Evolutionary conservation across 2,329 filamentous ascomycete species (phyloP).

Genomic region (Fusarium nurragi): DNA sequence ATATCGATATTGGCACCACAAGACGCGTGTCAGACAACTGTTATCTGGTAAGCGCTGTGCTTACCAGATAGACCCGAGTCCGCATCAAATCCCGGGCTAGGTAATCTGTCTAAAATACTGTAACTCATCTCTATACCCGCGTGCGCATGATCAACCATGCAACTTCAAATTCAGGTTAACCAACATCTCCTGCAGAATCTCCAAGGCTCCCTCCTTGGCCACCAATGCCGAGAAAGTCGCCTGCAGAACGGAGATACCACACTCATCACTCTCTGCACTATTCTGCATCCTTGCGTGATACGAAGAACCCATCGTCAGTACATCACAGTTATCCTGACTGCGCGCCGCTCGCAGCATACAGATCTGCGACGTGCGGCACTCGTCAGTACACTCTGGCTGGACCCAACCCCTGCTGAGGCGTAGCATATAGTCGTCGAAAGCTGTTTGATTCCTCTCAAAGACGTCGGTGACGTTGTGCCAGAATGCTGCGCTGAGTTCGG

Average conservation of each 20-base stretch:
- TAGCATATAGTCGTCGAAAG: slow-evolving; percentile 59
- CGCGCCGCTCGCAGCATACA: slow-evolving; percentile 63
- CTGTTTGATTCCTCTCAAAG: slow-evolving; percentile 54
- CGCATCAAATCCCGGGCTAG: no score
- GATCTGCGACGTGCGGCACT: slow-evolving; percentile 58
- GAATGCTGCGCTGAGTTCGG: slow-evolving; percentile 64
- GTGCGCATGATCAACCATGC: not conserved
- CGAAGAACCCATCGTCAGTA: slow-evolving; percentile 49
- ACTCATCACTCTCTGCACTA: slow-evolving; percentile 41
- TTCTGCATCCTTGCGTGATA: slow-evolving; percentile 45
- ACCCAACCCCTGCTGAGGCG: slow-evolving; percentile 60
- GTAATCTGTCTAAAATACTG: not conserved
- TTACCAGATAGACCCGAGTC: no score
- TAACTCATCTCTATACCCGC: not conserved
- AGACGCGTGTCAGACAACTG: no score
- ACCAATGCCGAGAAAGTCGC: slow-evolving; percentile 43
- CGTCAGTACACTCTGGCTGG: slow-evolving; percentile 52
- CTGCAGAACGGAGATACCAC: slow-evolving; percentile 44
- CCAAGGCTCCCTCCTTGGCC: slow-evolving; percentile 39
- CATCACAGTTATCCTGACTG: slow-evolving; percentile 62
- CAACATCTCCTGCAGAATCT: slow-evolving; percentile 36
- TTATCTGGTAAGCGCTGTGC: no score
- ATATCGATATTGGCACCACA: no score
- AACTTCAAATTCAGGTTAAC: slow-evolving; percentile 7
- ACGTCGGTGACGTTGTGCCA: slow-evolving; percentile 66